A percentile compares a stretch with the other conserved stretches of the same genome.
Conservation (phyloP, 2,329 filamentous ascomycete species). For the Ophiostoma quercus region DNA sequence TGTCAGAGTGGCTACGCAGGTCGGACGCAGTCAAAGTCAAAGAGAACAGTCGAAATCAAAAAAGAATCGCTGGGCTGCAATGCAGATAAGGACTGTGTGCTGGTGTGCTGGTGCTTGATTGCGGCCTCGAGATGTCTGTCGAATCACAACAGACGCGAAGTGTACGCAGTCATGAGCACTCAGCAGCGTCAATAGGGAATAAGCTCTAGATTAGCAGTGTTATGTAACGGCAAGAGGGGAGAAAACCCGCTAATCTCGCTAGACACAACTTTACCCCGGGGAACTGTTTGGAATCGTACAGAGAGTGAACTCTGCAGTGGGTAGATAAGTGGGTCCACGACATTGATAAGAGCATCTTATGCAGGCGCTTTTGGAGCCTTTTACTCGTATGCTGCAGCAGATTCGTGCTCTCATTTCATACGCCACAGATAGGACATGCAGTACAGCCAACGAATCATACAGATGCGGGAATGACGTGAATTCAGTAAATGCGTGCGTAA, state of each 20-base stretch:
- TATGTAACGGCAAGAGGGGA: neutral
- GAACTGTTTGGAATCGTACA: neutral
- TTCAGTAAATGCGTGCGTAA: neutral
- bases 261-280: conserved; percentile 1
- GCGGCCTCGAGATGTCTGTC: neutral
- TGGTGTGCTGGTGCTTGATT: too few species aligned
- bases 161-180: neutral
- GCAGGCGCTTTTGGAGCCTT: neutral
- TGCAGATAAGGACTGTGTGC: neutral
- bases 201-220: neutral
- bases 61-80: neutral
- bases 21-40: neutral
- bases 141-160: neutral
- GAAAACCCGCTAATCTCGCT: neutral
- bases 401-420: neutral
- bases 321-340: neutral
- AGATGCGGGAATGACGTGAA: neutral
- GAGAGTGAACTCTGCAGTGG: neutral
- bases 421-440: neutral
- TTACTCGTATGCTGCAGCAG: neutral
- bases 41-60: neutral
- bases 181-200: neutral
- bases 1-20: neutral
- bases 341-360: neutral
- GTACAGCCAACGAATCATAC: neutral